Evolutionary conservation across 148 eudicot genomes (phyloP).

Genomic region (Arctostaphylos glauca): DNA sequence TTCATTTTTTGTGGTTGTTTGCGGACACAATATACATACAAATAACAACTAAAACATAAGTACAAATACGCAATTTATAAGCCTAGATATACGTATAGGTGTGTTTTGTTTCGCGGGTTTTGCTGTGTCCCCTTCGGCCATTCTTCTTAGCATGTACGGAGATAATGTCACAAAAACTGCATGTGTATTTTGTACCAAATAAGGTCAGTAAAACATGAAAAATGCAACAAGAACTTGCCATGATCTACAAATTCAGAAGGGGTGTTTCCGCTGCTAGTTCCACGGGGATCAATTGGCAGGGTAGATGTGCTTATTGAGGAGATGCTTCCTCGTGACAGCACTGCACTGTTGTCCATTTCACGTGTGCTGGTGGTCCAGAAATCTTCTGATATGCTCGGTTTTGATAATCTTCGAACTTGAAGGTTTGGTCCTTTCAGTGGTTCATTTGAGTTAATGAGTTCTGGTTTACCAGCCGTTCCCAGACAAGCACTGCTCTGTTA

Average conservation of each 20-base stretch:
- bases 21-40: not conserved
- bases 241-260: constrained; percentile 76
- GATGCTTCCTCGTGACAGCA: constrained; percentile 63
- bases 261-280: constrained; percentile 41
- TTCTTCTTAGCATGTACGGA: not conserved
- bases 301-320: constrained; percentile 57
- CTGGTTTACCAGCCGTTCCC: constrained; percentile 47
- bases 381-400: constrained; percentile 41
- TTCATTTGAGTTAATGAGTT: constrained; percentile 29
- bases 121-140: not conserved
- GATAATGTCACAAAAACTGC: not conserved
- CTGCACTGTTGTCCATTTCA: constrained; percentile 64
- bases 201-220: not conserved
- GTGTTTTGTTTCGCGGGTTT: not conserved
- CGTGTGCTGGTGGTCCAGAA: constrained; percentile 63
- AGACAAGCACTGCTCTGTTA: constrained; percentile 88
- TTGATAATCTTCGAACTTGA: constrained; percentile 27
- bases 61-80: no score
- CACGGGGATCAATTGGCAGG: constrained; percentile 47
- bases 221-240: constrained; percentile 37
- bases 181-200: not conserved
- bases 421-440: constrained; percentile 29
- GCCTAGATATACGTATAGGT: not conserved
- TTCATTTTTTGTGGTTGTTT: not conserved
- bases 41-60: not conserved